Evolutionary conservation across 2,329 filamentous ascomycete genomes (phyloP).

Genomic region (Exophiala xenobiotica): DNA sequence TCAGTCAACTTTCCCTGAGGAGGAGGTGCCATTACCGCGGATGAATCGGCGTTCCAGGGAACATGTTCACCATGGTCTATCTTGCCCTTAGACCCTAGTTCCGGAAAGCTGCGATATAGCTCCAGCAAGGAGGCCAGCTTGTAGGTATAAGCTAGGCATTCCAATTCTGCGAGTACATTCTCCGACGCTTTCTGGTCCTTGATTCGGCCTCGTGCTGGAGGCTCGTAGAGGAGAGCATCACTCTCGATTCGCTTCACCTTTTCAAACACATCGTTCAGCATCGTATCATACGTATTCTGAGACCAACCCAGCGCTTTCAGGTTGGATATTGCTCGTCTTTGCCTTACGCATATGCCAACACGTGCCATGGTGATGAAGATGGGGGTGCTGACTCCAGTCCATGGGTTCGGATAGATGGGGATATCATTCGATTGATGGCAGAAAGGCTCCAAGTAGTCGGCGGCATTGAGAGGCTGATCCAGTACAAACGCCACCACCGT

Average conservation of each 20-base stretch:
- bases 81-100: not conserved
- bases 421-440: not conserved
- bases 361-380: not conserved
- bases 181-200: not conserved
- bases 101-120: slow-evolving; percentile 2
- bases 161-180: not conserved
- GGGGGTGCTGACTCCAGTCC: not conserved
- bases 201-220: not conserved
- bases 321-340: not conserved
- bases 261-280: not conserved
- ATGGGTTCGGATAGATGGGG: not conserved
- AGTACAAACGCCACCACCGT: slow-evolving; percentile 3
- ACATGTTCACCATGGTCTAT: no score
- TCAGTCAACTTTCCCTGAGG: not conserved
- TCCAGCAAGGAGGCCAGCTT: slow-evolving; percentile 2
- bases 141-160: not conserved
- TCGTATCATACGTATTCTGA: not conserved
- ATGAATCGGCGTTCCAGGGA: no score
- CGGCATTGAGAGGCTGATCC: slow-evolving; percentile 2
- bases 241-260: not conserved
- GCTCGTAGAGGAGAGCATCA: not conserved
- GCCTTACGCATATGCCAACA: slow-evolving; percentile 1
- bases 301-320: not conserved
- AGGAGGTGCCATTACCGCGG: no score
- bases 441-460: slow-evolving; percentile 1